Percentiles rank a stretch among this genome's conserved stretches.
Conservation (phyloP, 1,284 basidiomycete genomes). For the Neolentinus lepideus region DNA sequence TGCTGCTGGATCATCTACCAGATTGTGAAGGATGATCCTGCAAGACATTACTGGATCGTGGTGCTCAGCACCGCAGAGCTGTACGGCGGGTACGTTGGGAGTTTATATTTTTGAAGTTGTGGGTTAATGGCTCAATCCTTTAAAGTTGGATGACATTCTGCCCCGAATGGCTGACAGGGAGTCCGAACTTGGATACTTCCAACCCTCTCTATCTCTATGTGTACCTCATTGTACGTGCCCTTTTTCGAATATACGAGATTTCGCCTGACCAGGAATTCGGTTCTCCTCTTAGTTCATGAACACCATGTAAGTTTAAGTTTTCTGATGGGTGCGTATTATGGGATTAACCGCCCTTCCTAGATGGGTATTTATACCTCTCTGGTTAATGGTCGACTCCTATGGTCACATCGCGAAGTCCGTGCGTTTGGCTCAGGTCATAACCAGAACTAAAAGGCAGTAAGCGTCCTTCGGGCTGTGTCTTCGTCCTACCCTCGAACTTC, state of each 20-base stretch:
- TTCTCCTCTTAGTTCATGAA: slow-evolving; percentile 61
- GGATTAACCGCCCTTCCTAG: slow-evolving; percentile 30
- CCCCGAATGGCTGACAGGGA: slow-evolving; percentile 78
- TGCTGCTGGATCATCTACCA: slow-evolving; percentile 65
- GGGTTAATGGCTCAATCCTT: neutral
- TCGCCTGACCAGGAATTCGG: neutral
- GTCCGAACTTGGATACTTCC: slow-evolving; percentile 61
- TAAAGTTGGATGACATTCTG: slow-evolving; percentile 78
- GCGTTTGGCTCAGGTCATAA: slow-evolving; percentile 31
- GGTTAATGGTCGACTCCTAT: slow-evolving; percentile 74
- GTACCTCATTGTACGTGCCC: slow-evolving; percentile 32
- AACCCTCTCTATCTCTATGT: slow-evolving; percentile 47
- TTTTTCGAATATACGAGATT: neutral
- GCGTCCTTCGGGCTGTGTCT: no score
- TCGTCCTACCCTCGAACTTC: no score
- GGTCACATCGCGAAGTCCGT: slow-evolving; percentile 54
- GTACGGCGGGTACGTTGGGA: slow-evolving; percentile 57
- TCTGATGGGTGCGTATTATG: slow-evolving; percentile 3
- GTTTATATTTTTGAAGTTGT: neutral
- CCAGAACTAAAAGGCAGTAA: slow-evolving; percentile 32
- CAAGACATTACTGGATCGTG: slow-evolving; percentile 75
- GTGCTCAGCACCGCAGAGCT: slow-evolving; percentile 69
- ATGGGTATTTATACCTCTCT: slow-evolving; percentile 72
- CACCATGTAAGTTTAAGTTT: slow-evolving; percentile 44
- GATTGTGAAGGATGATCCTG: slow-evolving; percentile 54